These are phyloP conservation scores for Sphaerulina vaccinii DNA, from an alignment of 2,329 filamentous ascomycete genomes.

Conservation along the genomic window DNA sequence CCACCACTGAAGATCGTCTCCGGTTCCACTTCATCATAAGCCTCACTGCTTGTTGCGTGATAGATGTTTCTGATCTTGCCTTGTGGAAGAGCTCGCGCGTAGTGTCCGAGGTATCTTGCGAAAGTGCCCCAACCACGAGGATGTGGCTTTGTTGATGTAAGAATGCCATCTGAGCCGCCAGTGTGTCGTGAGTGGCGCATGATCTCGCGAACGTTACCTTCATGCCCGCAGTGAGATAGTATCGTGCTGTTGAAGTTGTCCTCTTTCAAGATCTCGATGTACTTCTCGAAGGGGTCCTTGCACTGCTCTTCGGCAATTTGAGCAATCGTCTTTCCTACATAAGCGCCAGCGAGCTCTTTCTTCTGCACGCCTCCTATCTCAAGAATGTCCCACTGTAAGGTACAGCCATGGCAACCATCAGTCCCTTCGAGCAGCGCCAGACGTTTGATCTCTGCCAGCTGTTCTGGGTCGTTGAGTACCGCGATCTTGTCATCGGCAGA, in stretches of 20 bases:
- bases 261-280: constrained; percentile 29
- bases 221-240: constrained; percentile 31
- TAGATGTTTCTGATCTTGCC: constrained; percentile 29
- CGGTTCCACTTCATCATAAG: constrained; percentile 24
- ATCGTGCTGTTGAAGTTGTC: constrained; percentile 33
- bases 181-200: constrained; percentile 32
- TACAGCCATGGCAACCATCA: constrained; percentile 32
- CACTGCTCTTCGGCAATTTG: constrained; percentile 27
- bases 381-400: constrained; percentile 31
- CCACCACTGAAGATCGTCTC: constrained; percentile 32
- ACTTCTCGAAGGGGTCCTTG: constrained; percentile 30
- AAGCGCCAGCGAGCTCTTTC: constrained; percentile 17
- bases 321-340: constrained; percentile 32
- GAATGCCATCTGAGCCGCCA: constrained; percentile 32
- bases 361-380: constrained; percentile 33
- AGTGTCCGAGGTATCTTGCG: constrained; percentile 32
- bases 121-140: constrained; percentile 35
- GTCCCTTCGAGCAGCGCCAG: constrained; percentile 28
- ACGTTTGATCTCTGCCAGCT: constrained; percentile 27
- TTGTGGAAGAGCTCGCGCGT: constrained; percentile 27
- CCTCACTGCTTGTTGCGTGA: constrained; percentile 16
- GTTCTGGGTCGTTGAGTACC: constrained; percentile 24
- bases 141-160: constrained; percentile 33
- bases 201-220: constrained; percentile 31
- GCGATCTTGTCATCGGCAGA: constrained; percentile 25